These are phyloP conservation scores for Capsella rubella DNA, from an alignment of 441 rosid species.

Conservation along the genomic window DNA sequence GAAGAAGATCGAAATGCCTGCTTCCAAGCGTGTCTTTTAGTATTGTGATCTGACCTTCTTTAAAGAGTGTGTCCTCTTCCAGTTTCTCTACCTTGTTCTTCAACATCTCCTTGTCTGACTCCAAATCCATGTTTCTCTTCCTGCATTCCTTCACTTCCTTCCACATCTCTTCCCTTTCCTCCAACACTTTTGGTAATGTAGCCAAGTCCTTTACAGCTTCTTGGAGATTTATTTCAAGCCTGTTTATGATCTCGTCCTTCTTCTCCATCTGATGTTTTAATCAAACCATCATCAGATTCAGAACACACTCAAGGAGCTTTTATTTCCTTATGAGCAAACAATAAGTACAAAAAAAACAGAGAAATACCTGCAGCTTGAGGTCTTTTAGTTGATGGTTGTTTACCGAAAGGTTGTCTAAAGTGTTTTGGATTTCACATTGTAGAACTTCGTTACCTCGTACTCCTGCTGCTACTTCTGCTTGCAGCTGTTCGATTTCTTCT, in stretches of 20 bases:
- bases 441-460: constrained; percentile 83
- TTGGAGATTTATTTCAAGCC: constrained; percentile 63
- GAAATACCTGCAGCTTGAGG: constrained; percentile 80
- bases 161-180: constrained; percentile 92
- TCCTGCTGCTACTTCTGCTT: constrained; percentile 83
- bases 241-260: constrained; percentile 69
- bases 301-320: not conserved
- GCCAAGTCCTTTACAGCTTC: constrained; percentile 65
- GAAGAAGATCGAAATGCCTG: constrained; percentile 68
- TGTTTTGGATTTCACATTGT: constrained; percentile 68
- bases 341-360: not conserved
- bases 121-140: constrained; percentile 81
- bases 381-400: constrained; percentile 74
- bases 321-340: not conserved
- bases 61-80: constrained; percentile 59
- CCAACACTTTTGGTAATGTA: constrained; percentile 71
- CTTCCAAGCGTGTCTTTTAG: constrained; percentile 72
- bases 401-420: constrained; percentile 74
- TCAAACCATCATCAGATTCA: not conserved
- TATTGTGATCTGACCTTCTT: constrained; percentile 90
- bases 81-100: constrained; percentile 75
- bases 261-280: constrained; percentile 61
- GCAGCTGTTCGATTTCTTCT: constrained; percentile 82
- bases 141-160: constrained; percentile 72
- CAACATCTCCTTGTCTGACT: constrained; percentile 65